Conservation (phyloP, 1,139 yeast genomes). For the Candida tetrigidarum region DNA sequence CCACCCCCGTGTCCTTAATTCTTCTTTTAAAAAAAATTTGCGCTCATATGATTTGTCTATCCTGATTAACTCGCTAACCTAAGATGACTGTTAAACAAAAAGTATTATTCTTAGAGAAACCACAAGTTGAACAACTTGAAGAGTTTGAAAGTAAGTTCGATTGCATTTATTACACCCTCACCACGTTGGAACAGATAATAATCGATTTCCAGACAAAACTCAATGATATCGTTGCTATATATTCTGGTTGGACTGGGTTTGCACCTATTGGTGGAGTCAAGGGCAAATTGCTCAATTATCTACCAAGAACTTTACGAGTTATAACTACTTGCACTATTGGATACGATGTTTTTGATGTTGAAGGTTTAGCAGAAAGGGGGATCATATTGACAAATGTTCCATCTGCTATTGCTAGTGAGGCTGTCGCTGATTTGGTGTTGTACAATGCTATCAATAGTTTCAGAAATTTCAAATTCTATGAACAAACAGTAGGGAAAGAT, state of each 20-base stretch:
- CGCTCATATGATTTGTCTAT: too few species aligned
- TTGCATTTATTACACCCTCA: conserved; percentile 44
- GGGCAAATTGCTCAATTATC: conserved; percentile 46
- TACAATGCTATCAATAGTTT: conserved; percentile 62
- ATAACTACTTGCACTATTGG: conserved; percentile 77
- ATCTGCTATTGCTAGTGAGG: conserved; percentile 59
- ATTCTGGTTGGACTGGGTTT: conserved; percentile 68
- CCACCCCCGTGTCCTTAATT: too few species aligned
- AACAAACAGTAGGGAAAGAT: conserved; percentile 33
- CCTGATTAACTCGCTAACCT: too few species aligned
- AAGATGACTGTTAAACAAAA: conserved; percentile 27
- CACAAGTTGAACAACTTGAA: conserved; percentile 25
- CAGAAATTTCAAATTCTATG: conserved; percentile 60
- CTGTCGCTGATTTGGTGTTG: conserved; percentile 81
- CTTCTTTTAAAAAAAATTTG: too few species aligned
- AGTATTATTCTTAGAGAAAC: conserved; percentile 51
- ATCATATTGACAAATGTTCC: conserved; percentile 70
- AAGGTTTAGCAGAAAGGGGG: conserved; percentile 39
- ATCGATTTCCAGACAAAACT: conserved; percentile 39
- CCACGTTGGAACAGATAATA: conserved; percentile 45
- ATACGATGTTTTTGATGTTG: conserved; percentile 59
- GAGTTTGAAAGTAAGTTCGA: conserved; percentile 44
- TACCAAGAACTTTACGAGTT: conserved; percentile 58
- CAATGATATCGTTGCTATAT: conserved; percentile 56
- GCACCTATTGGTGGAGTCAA: conserved; percentile 52